Base-by-base conservation (phyloP, 139 green algal genomes). In the Closterium sp. region DNA sequence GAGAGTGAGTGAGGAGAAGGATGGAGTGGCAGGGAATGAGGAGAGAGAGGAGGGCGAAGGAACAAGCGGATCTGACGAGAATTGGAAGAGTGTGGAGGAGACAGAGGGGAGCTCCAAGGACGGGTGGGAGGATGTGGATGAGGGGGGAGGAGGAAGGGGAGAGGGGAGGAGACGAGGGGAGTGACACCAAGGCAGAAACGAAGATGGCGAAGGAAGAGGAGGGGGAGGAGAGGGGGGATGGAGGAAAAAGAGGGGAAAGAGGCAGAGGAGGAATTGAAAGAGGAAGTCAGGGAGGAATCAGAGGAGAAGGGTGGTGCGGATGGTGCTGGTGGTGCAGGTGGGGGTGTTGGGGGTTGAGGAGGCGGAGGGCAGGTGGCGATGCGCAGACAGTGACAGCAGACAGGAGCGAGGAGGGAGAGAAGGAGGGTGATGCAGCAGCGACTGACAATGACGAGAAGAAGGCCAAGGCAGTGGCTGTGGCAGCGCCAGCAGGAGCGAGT, bases 391-490 rank as follows among this genome's bases (percentile, higher is more conserved):
- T 76, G 4, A 28, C 55, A 66, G 43, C 43, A 76, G 55, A 76
- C 16, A 93, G n/a, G 84, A 92, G 43, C 33, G 84, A 88, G n/a
- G 84, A 92, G 85, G 31, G 9, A 28, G 12, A 91, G 84, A 91
- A 83, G 83, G 83, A 86, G n/a, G 83, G 28, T 33, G n/a, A 86
- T 21, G 83, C 83, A 33, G 1, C 83, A 28, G 1, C n/a, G 7
- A 21, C 0, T 7, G 83, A 86, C n/a, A 32, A 86, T 76, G 55
- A 76, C 12, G 55, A 76, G 9, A 76, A 76, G 55, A 76, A 76
- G 55, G 55, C 55, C 55, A 16, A 19, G 0, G 55, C 55, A 76
- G 55, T 76, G 55, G 55, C 55, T 76, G 25, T 28, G 16, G 55
- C 55, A 28, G 12, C 25, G 55, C 55, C 55, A 76, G 55, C 25